Percentiles rank a stretch among this genome's conserved stretches.
phyloP scores from a whole-genome alignment of 2,329 filamentous ascomycete species.

The Aspergillus sergii region DNA sequence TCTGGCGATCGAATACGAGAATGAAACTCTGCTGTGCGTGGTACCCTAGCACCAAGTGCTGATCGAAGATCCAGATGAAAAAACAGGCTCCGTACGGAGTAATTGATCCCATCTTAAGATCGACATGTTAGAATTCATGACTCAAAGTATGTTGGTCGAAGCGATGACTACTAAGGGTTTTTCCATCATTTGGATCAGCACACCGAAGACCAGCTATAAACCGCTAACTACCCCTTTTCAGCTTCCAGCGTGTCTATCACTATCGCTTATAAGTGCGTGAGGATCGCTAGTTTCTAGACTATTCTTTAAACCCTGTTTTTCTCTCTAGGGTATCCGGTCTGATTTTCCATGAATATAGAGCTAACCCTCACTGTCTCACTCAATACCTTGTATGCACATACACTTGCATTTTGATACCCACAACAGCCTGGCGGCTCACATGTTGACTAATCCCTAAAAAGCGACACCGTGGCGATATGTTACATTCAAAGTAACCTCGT shows the following conservation, averaged over 20 bases:
- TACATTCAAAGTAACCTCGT: not conserved
- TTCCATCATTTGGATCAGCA: not conserved
- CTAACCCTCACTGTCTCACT: too few species aligned
- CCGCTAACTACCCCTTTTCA: not conserved
- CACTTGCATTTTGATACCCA: not conserved
- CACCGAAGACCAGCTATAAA: not conserved
- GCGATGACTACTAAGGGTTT: not conserved
- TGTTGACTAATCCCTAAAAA: not conserved
- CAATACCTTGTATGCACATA: not conserved
- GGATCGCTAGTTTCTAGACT: conserved; percentile 1
- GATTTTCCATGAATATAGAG: too few species aligned
- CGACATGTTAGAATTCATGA: not conserved
- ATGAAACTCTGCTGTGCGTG: not conserved
- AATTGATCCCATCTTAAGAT: not conserved
- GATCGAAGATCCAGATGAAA: not conserved
- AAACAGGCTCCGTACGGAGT: not conserved
- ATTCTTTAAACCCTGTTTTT: not conserved
- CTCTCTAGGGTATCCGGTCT: not conserved
- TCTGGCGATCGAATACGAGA: not conserved
- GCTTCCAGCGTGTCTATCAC: not conserved
- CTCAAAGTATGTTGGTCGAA: not conserved
- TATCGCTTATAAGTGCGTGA: not conserved
- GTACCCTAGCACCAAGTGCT: not conserved
- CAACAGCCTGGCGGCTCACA: not conserved
- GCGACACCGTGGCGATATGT: not conserved